Conservation (phyloP, 108 stramenopile species). For the Skeletonema menzelii region DNA sequence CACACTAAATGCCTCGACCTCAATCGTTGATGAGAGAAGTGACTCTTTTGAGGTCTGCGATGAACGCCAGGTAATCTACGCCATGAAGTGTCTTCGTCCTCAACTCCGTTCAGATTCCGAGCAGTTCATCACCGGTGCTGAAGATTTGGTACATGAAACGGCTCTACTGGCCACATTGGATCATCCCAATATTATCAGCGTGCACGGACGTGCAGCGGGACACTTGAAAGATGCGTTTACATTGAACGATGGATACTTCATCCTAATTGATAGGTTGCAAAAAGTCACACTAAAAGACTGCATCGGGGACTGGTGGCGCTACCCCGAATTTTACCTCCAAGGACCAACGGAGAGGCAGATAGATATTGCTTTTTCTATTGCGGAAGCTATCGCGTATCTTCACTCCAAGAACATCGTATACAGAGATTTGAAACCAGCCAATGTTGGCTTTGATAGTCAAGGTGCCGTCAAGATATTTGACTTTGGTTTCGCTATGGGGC, state of each 20-base stretch:
- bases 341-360: constrained; percentile 12
- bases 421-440: constrained; percentile 67
- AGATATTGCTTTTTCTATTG: constrained; percentile 28
- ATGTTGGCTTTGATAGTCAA: constrained; percentile 50
- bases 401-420: constrained; percentile 63
- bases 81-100: constrained; percentile 29
- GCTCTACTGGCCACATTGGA: constrained; percentile 15
- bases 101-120: constrained; percentile 14
- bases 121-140: constrained; percentile 21
- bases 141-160: constrained; percentile 36
- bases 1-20: background rate
- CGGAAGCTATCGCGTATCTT: constrained; percentile 61
- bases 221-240: constrained; percentile 7
- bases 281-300: background rate
- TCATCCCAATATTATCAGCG: constrained; percentile 33
- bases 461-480: constrained; percentile 57
- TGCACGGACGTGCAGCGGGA: constrained; percentile 26
- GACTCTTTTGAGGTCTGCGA: background rate
- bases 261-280: constrained; percentile 1
- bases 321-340: background rate
- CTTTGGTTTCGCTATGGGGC: constrained; percentile 56
- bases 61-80: constrained; percentile 7
- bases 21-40: background rate
- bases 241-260: constrained; percentile 27
- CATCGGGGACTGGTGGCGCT: background rate